Percentiles rank a stretch among this genome's conserved stretches.
phyloP scores from a whole-genome alignment of 2,329 filamentous ascomycete genomes.

The Lasiodiplodia sp. region DNA sequence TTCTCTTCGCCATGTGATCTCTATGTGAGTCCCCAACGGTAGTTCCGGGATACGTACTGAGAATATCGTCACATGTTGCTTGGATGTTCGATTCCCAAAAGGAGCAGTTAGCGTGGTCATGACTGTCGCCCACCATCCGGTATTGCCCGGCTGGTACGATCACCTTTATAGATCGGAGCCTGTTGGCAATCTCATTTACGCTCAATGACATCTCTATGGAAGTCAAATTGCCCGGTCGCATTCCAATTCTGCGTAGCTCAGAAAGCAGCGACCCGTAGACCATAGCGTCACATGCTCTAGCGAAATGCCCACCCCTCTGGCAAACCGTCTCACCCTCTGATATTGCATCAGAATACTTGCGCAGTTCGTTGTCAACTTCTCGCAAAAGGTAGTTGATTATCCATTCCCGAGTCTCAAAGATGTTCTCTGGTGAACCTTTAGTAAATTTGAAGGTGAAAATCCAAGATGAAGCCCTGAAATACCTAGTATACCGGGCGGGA shows the following conservation, averaged over 20 bases:
- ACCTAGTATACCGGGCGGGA: not conserved
- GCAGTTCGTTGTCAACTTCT: not conserved
- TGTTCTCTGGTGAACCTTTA: not conserved
- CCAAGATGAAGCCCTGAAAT: not conserved
- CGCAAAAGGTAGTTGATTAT: not conserved
- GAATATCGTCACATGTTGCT: too few relatives aligned
- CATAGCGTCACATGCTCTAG: not conserved
- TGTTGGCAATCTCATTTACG: not conserved
- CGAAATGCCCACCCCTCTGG: too few relatives aligned
- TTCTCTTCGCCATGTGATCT: too few relatives aligned
- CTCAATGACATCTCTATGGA: not conserved
- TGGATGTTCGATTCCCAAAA: too few relatives aligned
- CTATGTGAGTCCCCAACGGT: too few relatives aligned
- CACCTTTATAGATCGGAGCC: not conserved
- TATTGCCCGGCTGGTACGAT: not conserved
- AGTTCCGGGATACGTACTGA: too few relatives aligned
- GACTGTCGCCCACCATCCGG: not conserved
- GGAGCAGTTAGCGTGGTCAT: too few relatives aligned
- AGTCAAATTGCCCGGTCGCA: not conserved
- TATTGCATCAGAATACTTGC: too few relatives aligned
- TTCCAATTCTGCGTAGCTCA: not conserved
- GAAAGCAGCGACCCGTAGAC: not conserved
- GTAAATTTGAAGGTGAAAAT: not conserved
- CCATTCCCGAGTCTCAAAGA: not conserved
- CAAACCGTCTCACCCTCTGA: not conserved